Evolutionary conservation across 2,329 filamentous ascomycete species (phyloP).

Genomic region (Dothideomycetes sp.): DNA sequence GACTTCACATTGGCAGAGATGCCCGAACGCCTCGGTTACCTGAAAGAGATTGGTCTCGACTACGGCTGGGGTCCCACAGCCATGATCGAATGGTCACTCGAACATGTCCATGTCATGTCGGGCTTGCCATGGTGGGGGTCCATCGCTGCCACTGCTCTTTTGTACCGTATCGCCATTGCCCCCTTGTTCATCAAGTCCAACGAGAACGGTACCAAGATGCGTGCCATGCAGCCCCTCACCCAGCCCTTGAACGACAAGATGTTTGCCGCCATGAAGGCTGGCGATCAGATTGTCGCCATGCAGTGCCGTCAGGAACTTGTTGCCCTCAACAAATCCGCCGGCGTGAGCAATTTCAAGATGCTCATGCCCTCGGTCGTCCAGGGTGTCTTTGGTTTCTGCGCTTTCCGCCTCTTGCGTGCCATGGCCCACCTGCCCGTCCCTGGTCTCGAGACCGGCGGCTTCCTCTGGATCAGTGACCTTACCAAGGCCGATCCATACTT

Average conservation of each 20-base stretch:
- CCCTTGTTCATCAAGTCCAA: conserved; percentile 55
- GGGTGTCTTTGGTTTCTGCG: conserved; percentile 66
- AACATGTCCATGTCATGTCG: conserved; percentile 68
- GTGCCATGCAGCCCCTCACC: conserved; percentile 49
- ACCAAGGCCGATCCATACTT: conserved; percentile 68
- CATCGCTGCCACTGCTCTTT: conserved; percentile 56
- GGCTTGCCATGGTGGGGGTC: conserved; percentile 77
- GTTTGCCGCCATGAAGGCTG: conserved; percentile 32
- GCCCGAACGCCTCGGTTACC: conserved; percentile 65
- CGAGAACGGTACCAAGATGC: conserved; percentile 54
- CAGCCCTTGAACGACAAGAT: conserved; percentile 50
- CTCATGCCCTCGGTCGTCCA: conserved; percentile 51
- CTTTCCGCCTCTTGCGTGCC: conserved; percentile 65
- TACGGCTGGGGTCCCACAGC: conserved; percentile 75
- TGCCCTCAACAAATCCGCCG: conserved; percentile 45
- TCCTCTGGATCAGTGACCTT: conserved; percentile 72
- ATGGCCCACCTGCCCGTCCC: conserved; percentile 77
- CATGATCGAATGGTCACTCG: conserved; percentile 64
- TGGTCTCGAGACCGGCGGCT: conserved; percentile 59
- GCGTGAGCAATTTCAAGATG: conserved; percentile 43
- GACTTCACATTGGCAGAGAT: conserved; percentile 1
- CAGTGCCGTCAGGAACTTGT: conserved; percentile 40
- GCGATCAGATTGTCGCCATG: conserved; percentile 42
- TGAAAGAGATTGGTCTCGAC: conserved; percentile 74
- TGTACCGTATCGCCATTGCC: conserved; percentile 57